Conservation (phyloP, 73 alveolate species). For the Stentor coeruleus region DNA sequence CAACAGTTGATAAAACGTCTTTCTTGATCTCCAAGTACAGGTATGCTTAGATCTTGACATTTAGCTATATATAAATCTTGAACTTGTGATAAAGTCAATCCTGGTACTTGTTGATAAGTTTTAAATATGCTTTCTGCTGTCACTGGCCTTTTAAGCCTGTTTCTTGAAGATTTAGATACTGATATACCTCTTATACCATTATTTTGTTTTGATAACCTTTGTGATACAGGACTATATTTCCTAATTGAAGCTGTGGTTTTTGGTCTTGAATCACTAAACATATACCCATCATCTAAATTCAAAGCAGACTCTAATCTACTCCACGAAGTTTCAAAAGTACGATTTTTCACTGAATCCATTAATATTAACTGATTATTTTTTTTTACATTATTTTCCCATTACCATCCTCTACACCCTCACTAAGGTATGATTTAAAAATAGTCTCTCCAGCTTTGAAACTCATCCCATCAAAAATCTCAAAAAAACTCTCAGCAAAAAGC, state of each 20-base stretch:
- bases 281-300: background rate
- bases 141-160: background rate
- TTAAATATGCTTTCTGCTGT: background rate
- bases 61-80: constrained; percentile 4
- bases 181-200: background rate
- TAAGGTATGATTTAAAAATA: too few species aligned
- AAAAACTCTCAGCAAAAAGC: too few species aligned
- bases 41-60: constrained; percentile 22
- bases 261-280: background rate
- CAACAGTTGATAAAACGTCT: constrained; percentile 13
- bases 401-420: too few species aligned
- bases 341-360: background rate
- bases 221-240: background rate
- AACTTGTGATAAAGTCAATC: background rate
- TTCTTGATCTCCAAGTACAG: constrained; percentile 27
- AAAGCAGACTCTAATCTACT: background rate
- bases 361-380: too few species aligned
- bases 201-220: background rate
- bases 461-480: too few species aligned
- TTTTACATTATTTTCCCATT: too few species aligned
- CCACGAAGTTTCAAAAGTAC: background rate
- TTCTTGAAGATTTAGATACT: background rate
- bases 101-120: background rate
- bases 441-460: too few species aligned
- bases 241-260: background rate